Evolutionary conservation across 1,139 yeast species (phyloP).

Genomic region (Lodderomyces beijingensis): DNA sequence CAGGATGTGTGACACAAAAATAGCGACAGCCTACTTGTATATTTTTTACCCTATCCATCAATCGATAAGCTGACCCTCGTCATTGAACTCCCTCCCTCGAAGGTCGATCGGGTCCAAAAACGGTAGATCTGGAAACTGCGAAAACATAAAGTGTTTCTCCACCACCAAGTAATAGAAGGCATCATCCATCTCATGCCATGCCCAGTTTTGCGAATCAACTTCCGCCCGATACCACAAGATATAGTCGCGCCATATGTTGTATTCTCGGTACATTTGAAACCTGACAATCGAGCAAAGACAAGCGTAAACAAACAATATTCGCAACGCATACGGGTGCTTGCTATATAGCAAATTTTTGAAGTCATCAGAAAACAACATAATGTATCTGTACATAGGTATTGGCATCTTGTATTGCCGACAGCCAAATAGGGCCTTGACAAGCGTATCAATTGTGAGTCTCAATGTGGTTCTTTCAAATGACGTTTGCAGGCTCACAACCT

Average conservation of each 20-base stretch:
- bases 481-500: constrained; percentile 8
- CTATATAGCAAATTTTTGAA: constrained; percentile 18
- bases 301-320: constrained; percentile 22
- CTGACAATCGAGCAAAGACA: constrained; percentile 18
- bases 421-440: constrained; percentile 8
- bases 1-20: too few species aligned
- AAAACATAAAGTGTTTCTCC: constrained; percentile 4
- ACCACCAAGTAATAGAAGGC: constrained; percentile 12
- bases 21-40: too few species aligned
- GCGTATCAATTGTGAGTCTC: constrained; percentile 7
- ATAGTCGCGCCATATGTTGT: constrained; percentile 27
- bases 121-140: constrained; percentile 5
- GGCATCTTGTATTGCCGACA: constrained; percentile 20
- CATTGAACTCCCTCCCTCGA: too few species aligned
- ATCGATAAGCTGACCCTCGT: too few species aligned
- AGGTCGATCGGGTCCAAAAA: constrained; percentile 10
- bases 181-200: constrained; percentile 12
- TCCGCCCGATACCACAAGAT: constrained; percentile 19
- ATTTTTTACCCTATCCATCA: too few species aligned
- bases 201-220: constrained; percentile 12
- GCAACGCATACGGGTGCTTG: constrained; percentile 21
- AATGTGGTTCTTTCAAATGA: constrained; percentile 9
- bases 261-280: constrained; percentile 17
- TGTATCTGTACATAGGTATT: constrained; percentile 26
- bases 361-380: constrained; percentile 17